Evolutionary conservation across 495 filamentous ascomycete genomes (phyloP), one percentile per base, ranked within the genome.

Genomic region (Cudoniella acicularis): DNA sequence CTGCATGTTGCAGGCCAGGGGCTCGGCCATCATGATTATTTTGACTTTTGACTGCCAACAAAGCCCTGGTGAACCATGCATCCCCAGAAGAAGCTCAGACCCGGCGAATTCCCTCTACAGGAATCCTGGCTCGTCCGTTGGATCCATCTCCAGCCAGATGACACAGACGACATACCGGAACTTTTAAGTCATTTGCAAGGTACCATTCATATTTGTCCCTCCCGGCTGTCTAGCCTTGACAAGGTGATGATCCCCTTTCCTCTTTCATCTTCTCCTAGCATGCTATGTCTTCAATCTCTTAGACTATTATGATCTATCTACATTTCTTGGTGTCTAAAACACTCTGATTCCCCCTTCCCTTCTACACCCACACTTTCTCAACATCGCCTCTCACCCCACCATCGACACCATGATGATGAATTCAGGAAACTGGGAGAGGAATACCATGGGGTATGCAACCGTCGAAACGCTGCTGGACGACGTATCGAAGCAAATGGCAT

Each of bases 81-180:
- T 63, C 61, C 64, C 64, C 61, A 61, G 58, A 67, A 57, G 59
- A 60, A 67, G 65, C 65, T 64, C 59, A 62, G 65, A 62, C 59
- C 65, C 59, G 61, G 40, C 46, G 60, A 52, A 60, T 62, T 67
- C 54, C 54, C 57, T 54, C 43, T 36, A 18, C 26, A 49, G 45
- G 25, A 47, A 59, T 51, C 64, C 59, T 56, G 55, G 54, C 51
- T 57, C 22, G 52, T 52, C 57, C 58, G 52, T 65, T 53, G 42
- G 59, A 59, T 59, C 59, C 63, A 52, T 64, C 60, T 57, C 52
- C 52, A 54, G 55, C 54, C 59, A 58, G 49, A 62, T 61, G 59
- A 62, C 58, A 64, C 59, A 59, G 54, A 67, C 58, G 55, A 64
- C 64, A 64, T 64, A 58, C 60, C 58, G 42, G 22, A 57, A 60